Base-by-base conservation (phyloP, 1,284 basidiomycete genomes). In the Cryptococcus maquisensis region DNA sequence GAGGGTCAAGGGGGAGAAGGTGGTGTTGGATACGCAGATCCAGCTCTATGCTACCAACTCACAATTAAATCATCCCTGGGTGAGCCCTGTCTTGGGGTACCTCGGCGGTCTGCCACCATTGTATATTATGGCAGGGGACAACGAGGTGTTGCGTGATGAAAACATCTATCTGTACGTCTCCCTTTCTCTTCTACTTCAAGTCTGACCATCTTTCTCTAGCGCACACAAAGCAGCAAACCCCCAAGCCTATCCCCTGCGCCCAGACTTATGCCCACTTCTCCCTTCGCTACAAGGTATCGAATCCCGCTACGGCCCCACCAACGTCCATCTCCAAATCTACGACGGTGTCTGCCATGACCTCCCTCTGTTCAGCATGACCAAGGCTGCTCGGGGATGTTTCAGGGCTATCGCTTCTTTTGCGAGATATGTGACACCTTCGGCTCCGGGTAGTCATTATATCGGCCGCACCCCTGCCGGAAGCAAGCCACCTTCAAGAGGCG, bases 211-310 rank as follows among this genome's bases (percentile, higher is more conserved):
- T n/a, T 18, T 28, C 21, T 13, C 12, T 62, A 95, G 91, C 15
- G 93, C 95, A 0, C 94, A 98, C 69, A 92, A 88, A 65, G 95
- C 95, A 13, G 90, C 90, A 2, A 77, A 90, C 69, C 95, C 95
- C 0, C 82, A 84, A 0, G 79, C 79, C 59, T 93, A 84, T 67
- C 86, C 87, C 0, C 65, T 90, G 6, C 81, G 80, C 46, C 81
- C 87, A 0, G 81, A 84, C 35, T 78, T 82, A 2, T 79, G 82
- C 49, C 72, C 77, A 26, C 61, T 91, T 53, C 86, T 90, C 61
- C 87, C 90, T 5, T 69, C 79, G 3, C 72, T 91, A 20, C 64
- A 81, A 18, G 84, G 81, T 1, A 86, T 90, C 57, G 87, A 88
- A 67, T 71, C 76, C 21, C 79, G 80, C 10, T 80, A 81, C 64